Conservation (phyloP, 2,329 filamentous ascomycete species). For the Trichoderma sp. region DNA sequence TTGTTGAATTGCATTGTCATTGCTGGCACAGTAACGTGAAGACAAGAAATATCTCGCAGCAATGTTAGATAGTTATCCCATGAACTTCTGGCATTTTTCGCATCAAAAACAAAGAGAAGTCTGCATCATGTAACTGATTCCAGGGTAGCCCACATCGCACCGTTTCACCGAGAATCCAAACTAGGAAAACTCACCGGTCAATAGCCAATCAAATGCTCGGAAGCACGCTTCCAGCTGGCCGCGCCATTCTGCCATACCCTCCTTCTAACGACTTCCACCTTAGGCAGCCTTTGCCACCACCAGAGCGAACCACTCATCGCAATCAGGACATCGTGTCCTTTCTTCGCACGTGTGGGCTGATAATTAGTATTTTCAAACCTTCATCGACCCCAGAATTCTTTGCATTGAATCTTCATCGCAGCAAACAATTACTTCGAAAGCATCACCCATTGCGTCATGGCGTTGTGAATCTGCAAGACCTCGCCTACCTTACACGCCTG, state of each 20-base stretch:
- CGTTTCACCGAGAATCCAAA: background rate
- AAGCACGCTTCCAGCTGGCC: background rate
- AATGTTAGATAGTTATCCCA: too few species aligned
- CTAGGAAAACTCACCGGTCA: background rate
- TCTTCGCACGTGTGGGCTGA: background rate
- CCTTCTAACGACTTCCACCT: background rate
- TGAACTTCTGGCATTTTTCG: too few species aligned
- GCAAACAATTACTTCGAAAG: background rate
- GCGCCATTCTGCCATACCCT: background rate
- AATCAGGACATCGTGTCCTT: constrained; percentile 36
- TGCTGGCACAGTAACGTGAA: too few species aligned
- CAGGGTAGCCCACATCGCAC: background rate
- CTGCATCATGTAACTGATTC: too few species aligned
- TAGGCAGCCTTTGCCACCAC: constrained; percentile 13
- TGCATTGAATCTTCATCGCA: background rate
- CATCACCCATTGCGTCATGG: background rate
- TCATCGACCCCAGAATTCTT: too few species aligned
- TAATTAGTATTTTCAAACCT: background rate
- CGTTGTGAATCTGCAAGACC: background rate
- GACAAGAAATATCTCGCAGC: too few species aligned
- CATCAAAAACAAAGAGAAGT: too few species aligned
- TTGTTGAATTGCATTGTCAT: too few species aligned
- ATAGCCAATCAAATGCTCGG: background rate
- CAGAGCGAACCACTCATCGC: constrained; percentile 4
- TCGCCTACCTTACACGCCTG: too few species aligned